Base-by-base conservation (phyloP, 768 basidiomycete species). In the Hortiboletus flavorubellus region DNA sequence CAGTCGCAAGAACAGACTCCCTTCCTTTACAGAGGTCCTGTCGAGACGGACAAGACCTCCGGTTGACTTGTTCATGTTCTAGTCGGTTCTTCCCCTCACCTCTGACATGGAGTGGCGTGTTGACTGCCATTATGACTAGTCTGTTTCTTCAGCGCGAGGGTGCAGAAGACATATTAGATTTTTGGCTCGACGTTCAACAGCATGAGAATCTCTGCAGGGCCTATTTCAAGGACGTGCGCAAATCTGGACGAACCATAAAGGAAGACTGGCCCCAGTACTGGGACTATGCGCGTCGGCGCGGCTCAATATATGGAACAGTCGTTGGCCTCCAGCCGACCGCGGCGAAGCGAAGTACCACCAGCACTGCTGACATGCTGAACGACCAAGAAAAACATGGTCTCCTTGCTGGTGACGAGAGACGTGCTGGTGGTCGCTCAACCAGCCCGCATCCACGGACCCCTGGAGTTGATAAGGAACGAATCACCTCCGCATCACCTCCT, bases 201-300 rank as follows among this genome's bases (percentile, higher is more conserved):
- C 97, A 99, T 70, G 97, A 98, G 76, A 98, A 98, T 69, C 84
- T 99, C 34, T 98, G 96, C 72, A 83, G 95, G 57, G 97, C 96
- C 8, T 98, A 98, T 73, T 98, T 99, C 84, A 97, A 98, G 78
- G 97, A 98, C 72, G 85, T 99, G 50, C 88, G 91, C 66, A 94
- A 95, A 75, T 94, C 94, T 0, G 94, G 95, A 3, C 83, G 89
- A 29, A 85, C 89, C 12, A 90, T 99, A 70, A 89, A 89, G 68
- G 91, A 98, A 16, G 97, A 98, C 70, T 99, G 97, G 97, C 97
- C 97, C 6, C 92, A 97, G 71, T 98, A 96, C 66, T 95, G 92
- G 85, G 89, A 93, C 59, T 92, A 93, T 68, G 97, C 97, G 12
- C 84, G 93, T 45, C 78, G 89, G 44, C 77, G 96, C 47, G 97